Evolutionary conservation across 192 early-diverging fungal species (phyloP), one percentile per base, ranked within the genome.

Genomic region (Kickxella alabastrina): DNA sequence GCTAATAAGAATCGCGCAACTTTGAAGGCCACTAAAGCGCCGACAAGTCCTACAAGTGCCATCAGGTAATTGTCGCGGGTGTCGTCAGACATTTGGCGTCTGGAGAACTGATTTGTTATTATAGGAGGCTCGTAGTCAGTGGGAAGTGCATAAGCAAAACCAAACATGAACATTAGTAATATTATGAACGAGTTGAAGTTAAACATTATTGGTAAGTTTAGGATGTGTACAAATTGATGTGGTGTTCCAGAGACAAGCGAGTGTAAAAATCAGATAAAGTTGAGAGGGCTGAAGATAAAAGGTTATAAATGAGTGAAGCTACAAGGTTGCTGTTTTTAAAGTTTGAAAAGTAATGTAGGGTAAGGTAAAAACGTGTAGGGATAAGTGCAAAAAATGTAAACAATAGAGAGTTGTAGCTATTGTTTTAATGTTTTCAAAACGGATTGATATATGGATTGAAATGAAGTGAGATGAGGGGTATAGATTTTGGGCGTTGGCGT

Each of bases 1-100:
- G 24, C 43, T 0, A 45, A 25, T 12, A 45, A 10, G 15, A 45
- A 45, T 12, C 43, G 21, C 3, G 43, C 43, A 25, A 45, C n/a
- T 27, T 45, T 45, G 26, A 45, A 45, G 9, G 43, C 43, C 21
- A 45, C 43, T 13, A 45, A 25, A 25, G 43, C 43, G 6, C 43
- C 43, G 21, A 45, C 43, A 25, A 45, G 24, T 12, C 12, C 43
- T 3, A 45, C 43, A 10, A 45, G 25, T 1, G 43, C 43, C 6
- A 45, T 45, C 24, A 45, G 26, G 43, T 25, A 45, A 10, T 25
- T 25, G 43, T 45, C 43, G 12, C 24, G 43, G 4, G 43, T 25
- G 22, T 27, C 24, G 0, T 22, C 24, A 3, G 43, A 45, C 10
- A 45, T 9, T 5, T 25, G 10, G 0, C 43, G 43, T 22, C 41